Conservation (phyloP, 2,329 filamentous ascomycete species). For the Fusarium verticillioides region DNA sequence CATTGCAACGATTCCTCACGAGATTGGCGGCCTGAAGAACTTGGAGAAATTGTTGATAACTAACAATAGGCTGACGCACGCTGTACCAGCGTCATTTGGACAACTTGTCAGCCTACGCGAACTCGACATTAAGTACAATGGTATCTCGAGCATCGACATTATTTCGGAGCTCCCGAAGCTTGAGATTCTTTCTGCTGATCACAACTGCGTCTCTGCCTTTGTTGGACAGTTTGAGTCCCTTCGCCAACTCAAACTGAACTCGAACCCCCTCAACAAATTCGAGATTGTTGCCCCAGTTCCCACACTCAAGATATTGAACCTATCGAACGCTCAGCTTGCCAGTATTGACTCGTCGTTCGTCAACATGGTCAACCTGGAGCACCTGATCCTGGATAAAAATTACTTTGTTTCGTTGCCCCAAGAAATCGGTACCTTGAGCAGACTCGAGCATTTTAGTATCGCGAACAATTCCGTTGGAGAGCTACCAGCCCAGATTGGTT, state of each 20-base stretch:
- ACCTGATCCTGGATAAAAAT: conserved; percentile 91
- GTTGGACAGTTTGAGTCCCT: conserved; percentile 88
- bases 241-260: conserved; percentile 87
- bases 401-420: conserved; percentile 91
- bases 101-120: conserved; percentile 84
- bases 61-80: conserved; percentile 86
- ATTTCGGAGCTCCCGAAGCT: conserved; percentile 85
- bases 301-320: conserved; percentile 85
- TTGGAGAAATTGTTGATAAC: conserved; percentile 94
- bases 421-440: conserved; percentile 84
- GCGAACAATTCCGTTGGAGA: conserved; percentile 89
- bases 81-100: conserved; percentile 78
- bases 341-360: conserved; percentile 90
- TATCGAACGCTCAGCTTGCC: conserved; percentile 90
- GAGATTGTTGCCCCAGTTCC: conserved; percentile 81
- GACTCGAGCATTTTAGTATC: conserved; percentile 91
- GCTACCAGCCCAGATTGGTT: conserved; percentile 88
- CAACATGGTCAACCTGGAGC: conserved; percentile 86
- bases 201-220: conserved; percentile 93
- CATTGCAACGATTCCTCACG: conserved; percentile 79
- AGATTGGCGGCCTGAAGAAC: conserved; percentile 80
- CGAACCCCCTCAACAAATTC: conserved; percentile 95
- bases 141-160: conserved; percentile 87
- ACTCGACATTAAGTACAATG: conserved; percentile 94
- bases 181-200: conserved; percentile 88